Evolutionary conservation across 1,284 basidiomycete species (phyloP).

Genomic region (Pisolithus thermaeus): DNA sequence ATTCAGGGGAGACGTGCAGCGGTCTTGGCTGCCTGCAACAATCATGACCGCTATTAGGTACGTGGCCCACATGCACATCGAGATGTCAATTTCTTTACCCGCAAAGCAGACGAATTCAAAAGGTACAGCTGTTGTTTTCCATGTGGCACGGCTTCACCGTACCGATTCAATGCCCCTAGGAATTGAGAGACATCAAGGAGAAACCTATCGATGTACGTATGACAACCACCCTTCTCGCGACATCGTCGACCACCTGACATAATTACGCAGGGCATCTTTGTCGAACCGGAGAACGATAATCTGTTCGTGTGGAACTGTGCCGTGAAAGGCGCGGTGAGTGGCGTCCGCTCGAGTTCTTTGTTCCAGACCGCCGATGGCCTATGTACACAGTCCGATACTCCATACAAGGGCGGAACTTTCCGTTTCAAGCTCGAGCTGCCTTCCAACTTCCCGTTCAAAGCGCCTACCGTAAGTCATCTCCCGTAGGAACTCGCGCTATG

Average conservation of each 20-base stretch:
- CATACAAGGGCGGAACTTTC: slow-evolving; percentile 84
- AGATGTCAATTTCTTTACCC: slow-evolving; percentile 6
- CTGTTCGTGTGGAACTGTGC: slow-evolving; percentile 73
- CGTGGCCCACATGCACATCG: slow-evolving; percentile 7
- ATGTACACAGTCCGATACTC: slow-evolving; percentile 57
- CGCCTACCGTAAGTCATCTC: slow-evolving; percentile 57
- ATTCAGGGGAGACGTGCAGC: too few relatives aligned
- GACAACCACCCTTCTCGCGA: slow-evolving; percentile 6
- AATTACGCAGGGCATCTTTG: slow-evolving; percentile 47
- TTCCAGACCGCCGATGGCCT: slow-evolving; percentile 1
- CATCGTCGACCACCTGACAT: slow-evolving; percentile 7
- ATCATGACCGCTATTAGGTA: slow-evolving; percentile 59
- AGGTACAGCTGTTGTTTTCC: slow-evolving; percentile 35
- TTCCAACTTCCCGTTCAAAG: slow-evolving; percentile 85
- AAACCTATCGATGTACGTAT: slow-evolving; percentile 56
- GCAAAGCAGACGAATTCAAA: slow-evolving; percentile 57
- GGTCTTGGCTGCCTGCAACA: background rate
- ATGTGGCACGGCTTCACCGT: slow-evolving; percentile 1
- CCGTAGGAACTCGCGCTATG: slow-evolving; percentile 2
- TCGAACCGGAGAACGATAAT: slow-evolving; percentile 68
- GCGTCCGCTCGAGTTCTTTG: slow-evolving; percentile 2
- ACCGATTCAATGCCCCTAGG: slow-evolving; percentile 36
- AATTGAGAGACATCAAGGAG: slow-evolving; percentile 51
- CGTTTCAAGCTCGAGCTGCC: slow-evolving; percentile 68
- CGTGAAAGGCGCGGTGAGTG: slow-evolving; percentile 70